Evolutionary conservation across 441 rosid species (phyloP).

Genomic region (Adansonia rubrostipa): DNA sequence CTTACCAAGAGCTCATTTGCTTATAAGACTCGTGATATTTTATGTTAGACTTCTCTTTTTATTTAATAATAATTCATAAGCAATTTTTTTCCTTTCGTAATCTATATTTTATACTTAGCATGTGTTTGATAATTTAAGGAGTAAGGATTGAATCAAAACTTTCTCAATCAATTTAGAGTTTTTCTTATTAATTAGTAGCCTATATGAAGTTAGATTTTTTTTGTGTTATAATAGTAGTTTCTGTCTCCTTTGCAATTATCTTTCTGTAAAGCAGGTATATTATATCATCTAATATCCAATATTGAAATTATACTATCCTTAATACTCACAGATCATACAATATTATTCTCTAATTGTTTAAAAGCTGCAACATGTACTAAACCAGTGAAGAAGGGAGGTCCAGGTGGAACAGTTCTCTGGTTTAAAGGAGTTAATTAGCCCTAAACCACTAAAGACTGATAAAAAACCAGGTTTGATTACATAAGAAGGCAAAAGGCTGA

Average conservation of each 20-base stretch:
- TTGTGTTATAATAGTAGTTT: not conserved
- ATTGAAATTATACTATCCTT: not conserved
- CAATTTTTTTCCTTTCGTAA: not conserved
- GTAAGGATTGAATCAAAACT: not conserved
- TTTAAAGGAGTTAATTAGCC: too few relatives aligned
- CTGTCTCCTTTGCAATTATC: not conserved
- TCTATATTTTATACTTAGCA: not conserved
- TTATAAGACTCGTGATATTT: not conserved
- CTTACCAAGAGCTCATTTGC: not conserved
- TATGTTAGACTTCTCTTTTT: not conserved
- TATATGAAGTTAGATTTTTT: not conserved
- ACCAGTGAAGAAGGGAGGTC: not conserved
- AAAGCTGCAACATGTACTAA: not conserved
- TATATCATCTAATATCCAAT: not conserved
- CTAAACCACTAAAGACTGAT: not conserved
- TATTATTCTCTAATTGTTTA: not conserved
- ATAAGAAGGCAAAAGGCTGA: too few relatives aligned
- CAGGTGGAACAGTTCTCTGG: too few relatives aligned
- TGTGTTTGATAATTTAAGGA: not conserved
- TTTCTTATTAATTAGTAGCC: not conserved
- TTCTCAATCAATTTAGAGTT: not conserved
- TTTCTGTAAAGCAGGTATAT: not conserved
- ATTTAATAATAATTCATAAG: not conserved
- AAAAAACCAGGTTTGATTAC: not conserved
- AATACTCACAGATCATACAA: not conserved